These are phyloP conservation scores for Lupinus albus DNA, from an alignment of 306 rosid genomes.

Conservation along the genomic window DNA sequence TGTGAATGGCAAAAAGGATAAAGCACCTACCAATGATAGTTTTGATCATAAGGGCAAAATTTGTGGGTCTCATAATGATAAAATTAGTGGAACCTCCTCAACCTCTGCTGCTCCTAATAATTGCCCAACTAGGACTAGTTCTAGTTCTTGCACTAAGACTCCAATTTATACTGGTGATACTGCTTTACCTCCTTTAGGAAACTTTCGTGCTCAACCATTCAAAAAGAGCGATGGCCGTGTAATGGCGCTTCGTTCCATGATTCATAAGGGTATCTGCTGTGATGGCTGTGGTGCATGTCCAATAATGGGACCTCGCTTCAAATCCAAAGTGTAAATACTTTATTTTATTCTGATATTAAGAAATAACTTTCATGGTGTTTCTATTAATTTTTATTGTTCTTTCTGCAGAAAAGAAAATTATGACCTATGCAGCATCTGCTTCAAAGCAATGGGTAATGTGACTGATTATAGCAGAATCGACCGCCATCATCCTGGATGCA, in stretches of 20 bases:
- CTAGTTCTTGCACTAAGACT: constrained; percentile 41
- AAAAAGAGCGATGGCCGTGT: constrained; percentile 56
- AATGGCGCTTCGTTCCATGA: constrained; percentile 54
- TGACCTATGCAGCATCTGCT: constrained; percentile 87
- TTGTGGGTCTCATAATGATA: constrained; percentile 4
- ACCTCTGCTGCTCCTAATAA: constrained; percentile 37
- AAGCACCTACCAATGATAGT: constrained; percentile 27
- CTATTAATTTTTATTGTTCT: constrained; percentile 5
- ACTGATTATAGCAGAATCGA: constrained; percentile 72
- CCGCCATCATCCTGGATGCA: constrained; percentile 48
- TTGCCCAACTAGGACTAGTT: constrained; percentile 19
- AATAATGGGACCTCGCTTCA: constrained; percentile 90
- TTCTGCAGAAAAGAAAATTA: constrained; percentile 72
- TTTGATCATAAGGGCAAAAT: constrained; percentile 26
- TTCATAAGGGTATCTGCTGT: constrained; percentile 83
- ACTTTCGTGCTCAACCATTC: constrained; percentile 41
- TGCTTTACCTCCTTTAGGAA: constrained; percentile 14
- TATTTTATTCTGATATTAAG: constrained; percentile 5
- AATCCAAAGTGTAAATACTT: constrained; percentile 74
- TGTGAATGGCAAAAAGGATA: constrained; percentile 46
- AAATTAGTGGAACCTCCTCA: constrained; percentile 37
- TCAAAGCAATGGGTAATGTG: constrained; percentile 56
- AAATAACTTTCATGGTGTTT: neutral
- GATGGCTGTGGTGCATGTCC: constrained; percentile 94
- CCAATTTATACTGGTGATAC: constrained; percentile 46